Conservation (phyloP, 805 yeast species). For the Metschnikowia corniflorae region DNA sequence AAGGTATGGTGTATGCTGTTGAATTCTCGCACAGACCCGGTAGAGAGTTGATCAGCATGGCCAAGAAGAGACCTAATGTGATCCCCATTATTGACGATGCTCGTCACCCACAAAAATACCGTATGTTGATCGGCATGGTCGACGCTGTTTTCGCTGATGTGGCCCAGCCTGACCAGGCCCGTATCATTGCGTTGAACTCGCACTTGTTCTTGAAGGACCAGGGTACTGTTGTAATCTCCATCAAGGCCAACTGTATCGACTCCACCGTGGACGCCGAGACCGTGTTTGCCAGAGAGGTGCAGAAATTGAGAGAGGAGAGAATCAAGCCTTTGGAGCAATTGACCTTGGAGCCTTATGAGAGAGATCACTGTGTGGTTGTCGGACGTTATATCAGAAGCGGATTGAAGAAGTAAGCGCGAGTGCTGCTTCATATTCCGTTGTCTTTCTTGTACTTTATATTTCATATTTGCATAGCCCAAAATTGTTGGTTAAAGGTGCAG, state of each 20-base stretch:
- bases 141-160: conserved; percentile 99
- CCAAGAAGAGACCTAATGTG: conserved; percentile 99
- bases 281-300: conserved; percentile 98
- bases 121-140: conserved; percentile 99
- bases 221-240: conserved; percentile 98
- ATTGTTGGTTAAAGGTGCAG: neutral
- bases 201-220: conserved; percentile 97
- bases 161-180: conserved; percentile 99
- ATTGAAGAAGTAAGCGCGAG: conserved; percentile 41
- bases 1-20: conserved; percentile 97
- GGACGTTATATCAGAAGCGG: conserved; percentile 96
- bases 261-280: conserved; percentile 99
- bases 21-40: conserved; percentile 99
- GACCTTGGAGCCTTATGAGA: conserved; percentile 98
- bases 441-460: neutral
- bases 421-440: conserved; percentile 5
- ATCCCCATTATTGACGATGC: conserved; percentile 99
- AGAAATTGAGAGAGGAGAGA: conserved; percentile 97
- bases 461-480: conserved; percentile 15
- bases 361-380: conserved; percentile 98
- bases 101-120: conserved; percentile 99
- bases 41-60: conserved; percentile 98
- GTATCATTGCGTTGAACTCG: conserved; percentile 97
- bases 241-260: conserved; percentile 99
- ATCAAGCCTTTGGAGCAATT: conserved; percentile 98